phyloP scores from a whole-genome alignment of 768 basidiomycete genomes.

The Psilocybe cubensis region DNA sequence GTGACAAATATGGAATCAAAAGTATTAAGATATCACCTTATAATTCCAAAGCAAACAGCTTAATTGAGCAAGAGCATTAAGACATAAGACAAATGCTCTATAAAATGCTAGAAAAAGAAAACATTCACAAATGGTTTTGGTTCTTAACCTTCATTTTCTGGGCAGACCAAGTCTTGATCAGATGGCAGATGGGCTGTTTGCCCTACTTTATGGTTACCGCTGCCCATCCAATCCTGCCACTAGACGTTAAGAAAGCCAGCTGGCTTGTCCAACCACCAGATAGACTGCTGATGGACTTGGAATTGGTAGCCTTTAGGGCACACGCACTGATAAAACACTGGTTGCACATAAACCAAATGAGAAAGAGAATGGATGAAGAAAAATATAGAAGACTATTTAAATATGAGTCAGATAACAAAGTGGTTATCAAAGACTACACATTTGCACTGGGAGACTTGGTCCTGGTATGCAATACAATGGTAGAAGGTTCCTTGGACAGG shows the following conservation, averaged over 20 bases:
- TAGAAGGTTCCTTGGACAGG: conserved; percentile 26
- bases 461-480: conserved; percentile 32
- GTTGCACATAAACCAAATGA: conserved; percentile 17
- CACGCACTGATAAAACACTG: conserved; percentile 21
- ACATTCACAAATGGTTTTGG: conserved; percentile 14
- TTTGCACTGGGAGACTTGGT: conserved; percentile 37
- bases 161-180: conserved; percentile 30
- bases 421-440: conserved; percentile 14
- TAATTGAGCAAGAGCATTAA: conserved; percentile 22
- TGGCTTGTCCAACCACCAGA: conserved; percentile 24
- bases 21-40: conserved; percentile 16
- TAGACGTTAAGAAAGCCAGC: conserved; percentile 28
- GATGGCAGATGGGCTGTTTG: conserved; percentile 25
- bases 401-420: conserved; percentile 5
- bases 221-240: conserved; percentile 27
- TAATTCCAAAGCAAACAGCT: conserved; percentile 24
- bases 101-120: conserved; percentile 4
- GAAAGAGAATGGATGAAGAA: conserved; percentile 1
- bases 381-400: background rate
- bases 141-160: conserved; percentile 30
- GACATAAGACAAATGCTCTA: conserved; percentile 18
- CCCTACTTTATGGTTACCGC: conserved; percentile 31
- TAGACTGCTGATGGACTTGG: conserved; percentile 7
- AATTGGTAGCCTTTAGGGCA: conserved; percentile 20
- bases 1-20: conserved; percentile 24